Base-by-base conservation (phyloP, 2,329 filamentous ascomycete species). In the Orbilia quercus region DNA sequence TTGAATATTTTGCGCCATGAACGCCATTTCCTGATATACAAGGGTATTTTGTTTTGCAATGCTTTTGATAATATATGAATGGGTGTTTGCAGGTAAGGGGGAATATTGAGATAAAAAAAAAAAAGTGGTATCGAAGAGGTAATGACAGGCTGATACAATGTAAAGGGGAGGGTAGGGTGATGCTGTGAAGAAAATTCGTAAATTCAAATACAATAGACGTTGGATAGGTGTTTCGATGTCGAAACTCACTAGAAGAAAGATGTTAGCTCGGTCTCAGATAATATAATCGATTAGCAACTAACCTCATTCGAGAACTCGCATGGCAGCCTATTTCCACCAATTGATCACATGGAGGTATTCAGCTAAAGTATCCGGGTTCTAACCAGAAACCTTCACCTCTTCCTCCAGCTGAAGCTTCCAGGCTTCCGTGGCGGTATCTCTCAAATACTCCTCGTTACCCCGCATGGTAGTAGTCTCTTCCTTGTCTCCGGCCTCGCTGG, bases 381-480 rank as follows among this genome's bases (percentile, higher is more conserved):
- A 71, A 25, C 51, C 47, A 23, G 60, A 47, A 44, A 51, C 55
- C 34, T 66, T 66, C 9, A 57, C 23, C 40, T 62, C 60, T 23
- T 73, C 69, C 18, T 65, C 69, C n/a, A 73, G 47, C 48, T 73
- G 69, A 36, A 73, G 54, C 53, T 73, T 73, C 69, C 69, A 73
- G 4, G 69, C 69, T n/a, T 73, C 60, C 22, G 69, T 60, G 6
- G 69, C 69, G 7, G 69, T 60, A 47, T 66, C 60, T 42, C 69
- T 47, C 60, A 73, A 55, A 31, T 60, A 73, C 11, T 73, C 69
- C 42, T 65, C 60, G 28, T 73, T 63, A 16, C 34, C 47, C 18
- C 69, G 18, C 11, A n/a, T n/a, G n/a, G n/a, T n/a, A n/a, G 28
- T 63, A 9, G 14, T 51, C 22, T 54, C 69, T 48, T 73, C 55